phyloP scores from a whole-genome alignment of 345 rosid species.

The Gossypium sturtianum region DNA sequence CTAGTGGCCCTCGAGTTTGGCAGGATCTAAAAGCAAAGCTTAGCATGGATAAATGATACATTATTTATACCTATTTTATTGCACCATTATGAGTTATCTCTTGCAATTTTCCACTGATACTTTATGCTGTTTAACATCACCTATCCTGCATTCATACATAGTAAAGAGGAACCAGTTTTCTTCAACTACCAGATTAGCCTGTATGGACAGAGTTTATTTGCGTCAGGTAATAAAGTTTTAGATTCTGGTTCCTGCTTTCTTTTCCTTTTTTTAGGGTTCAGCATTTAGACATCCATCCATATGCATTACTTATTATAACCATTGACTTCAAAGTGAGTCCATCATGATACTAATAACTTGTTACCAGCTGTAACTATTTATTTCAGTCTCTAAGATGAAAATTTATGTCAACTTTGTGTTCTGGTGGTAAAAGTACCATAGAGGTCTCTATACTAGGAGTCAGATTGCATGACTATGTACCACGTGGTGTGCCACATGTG shows the following conservation, averaged over 20 bases:
- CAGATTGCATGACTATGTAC: too few relatives aligned
- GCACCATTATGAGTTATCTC: background rate
- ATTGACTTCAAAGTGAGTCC: slow-evolving; percentile 1
- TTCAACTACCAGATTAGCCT: slow-evolving; percentile 1
- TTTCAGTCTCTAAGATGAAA: background rate
- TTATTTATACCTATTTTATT: background rate
- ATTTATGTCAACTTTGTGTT: background rate
- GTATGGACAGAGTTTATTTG: background rate
- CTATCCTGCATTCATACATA: background rate
- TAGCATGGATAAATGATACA: slow-evolving; percentile 1
- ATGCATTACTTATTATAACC: background rate
- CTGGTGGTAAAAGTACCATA: background rate
- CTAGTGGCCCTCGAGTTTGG: slow-evolving; percentile 59
- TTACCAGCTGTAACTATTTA: background rate
- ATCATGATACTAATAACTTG: background rate
- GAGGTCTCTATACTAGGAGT: too few relatives aligned
- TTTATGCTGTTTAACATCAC: background rate
- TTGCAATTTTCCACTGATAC: background rate
- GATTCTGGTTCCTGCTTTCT: background rate
- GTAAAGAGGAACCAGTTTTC: background rate
- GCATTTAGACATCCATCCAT: background rate
- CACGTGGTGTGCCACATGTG: too few relatives aligned
- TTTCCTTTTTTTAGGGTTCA: background rate
- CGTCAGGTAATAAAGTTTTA: background rate
- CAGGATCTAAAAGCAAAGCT: slow-evolving; percentile 26